phyloP scores from a whole-genome alignment of 1,284 basidiomycete genomes.

The Rhodotorula glutinis region DNA sequence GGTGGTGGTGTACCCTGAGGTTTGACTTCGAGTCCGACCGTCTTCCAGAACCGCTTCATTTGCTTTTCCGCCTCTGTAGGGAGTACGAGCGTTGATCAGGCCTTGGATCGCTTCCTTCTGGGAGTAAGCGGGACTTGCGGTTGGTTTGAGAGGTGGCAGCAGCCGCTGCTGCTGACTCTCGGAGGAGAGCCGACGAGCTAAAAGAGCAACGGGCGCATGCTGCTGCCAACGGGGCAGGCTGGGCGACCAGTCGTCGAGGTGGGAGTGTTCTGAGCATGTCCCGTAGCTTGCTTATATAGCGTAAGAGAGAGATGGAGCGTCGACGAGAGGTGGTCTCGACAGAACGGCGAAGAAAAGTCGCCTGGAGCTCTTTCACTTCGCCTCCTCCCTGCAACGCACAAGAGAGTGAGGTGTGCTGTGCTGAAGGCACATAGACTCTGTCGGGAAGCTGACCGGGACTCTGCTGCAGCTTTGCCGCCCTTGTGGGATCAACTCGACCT shows the following conservation, averaged over 20 bases:
- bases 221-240: not conserved
- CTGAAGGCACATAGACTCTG: too few species aligned
- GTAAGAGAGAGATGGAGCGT: not conserved
- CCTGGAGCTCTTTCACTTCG: too few species aligned
- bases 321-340: too few species aligned
- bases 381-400: too few species aligned
- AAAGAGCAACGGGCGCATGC: slow-evolving; percentile 15
- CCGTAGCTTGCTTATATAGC: too few species aligned
- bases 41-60: slow-evolving; percentile 86
- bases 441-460: not conserved
- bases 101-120: not conserved
- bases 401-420: too few species aligned
- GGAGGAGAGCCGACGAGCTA: slow-evolving; percentile 5
- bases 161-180: slow-evolving; percentile 3
- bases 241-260: not conserved
- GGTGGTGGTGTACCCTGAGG: slow-evolving; percentile 48
- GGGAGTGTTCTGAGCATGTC: slow-evolving; percentile 10
- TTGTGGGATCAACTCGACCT: too few species aligned
- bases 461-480: too few species aligned
- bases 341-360: too few species aligned
- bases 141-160: slow-evolving; percentile 32
- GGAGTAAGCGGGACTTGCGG: slow-evolving; percentile 1
- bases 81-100: too few species aligned
- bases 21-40: slow-evolving; percentile 65
- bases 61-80: slow-evolving; percentile 74